Evolutionary conservation across 164 flowering plant genomes (phyloP).

Genomic region (Houttuynia cordata): DNA sequence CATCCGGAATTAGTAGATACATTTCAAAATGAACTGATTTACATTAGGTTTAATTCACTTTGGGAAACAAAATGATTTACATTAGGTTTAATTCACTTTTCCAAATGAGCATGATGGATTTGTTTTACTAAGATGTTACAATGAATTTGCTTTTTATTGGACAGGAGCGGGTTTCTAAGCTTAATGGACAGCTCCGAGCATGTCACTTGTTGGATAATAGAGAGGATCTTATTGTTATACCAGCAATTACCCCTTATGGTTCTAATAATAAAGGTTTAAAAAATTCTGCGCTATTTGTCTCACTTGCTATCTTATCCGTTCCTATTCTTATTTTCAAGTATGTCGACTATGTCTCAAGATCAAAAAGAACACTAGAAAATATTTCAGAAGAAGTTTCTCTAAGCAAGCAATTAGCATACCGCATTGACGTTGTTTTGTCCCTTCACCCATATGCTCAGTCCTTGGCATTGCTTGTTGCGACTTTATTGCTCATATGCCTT

Average conservation of each 20-base stretch:
- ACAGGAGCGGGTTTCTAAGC: constrained; percentile 39
- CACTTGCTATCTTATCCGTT: constrained; percentile 28
- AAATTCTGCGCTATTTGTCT: constrained; percentile 31
- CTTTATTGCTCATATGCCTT: constrained; percentile 44
- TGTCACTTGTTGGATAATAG: constrained; percentile 22
- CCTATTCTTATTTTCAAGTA: constrained; percentile 47
- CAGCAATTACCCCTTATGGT: constrained; percentile 14
- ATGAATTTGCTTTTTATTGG: constrained; percentile 7
- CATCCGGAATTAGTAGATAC: too few relatives aligned
- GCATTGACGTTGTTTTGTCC: constrained; percentile 53
- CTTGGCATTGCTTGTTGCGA: constrained; percentile 55
- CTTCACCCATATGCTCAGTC: constrained; percentile 74
- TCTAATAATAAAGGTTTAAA: constrained; percentile 34
- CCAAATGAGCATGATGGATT: background rate
- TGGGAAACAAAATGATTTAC: background rate
- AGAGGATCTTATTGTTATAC: constrained; percentile 7
- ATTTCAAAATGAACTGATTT: too few relatives aligned
- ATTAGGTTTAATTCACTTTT: background rate
- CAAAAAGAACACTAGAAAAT: constrained; percentile 34
- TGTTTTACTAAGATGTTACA: background rate
- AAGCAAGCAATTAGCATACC: constrained; percentile 58
- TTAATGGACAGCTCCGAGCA: constrained; percentile 25
- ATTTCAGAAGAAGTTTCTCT: constrained; percentile 41
- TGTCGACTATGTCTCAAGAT: constrained; percentile 40
- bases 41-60: too few relatives aligned